These are phyloP conservation scores for Fusarium verrucosum DNA, from an alignment of 2,329 filamentous ascomycete species.

Conservation along the genomic window DNA sequence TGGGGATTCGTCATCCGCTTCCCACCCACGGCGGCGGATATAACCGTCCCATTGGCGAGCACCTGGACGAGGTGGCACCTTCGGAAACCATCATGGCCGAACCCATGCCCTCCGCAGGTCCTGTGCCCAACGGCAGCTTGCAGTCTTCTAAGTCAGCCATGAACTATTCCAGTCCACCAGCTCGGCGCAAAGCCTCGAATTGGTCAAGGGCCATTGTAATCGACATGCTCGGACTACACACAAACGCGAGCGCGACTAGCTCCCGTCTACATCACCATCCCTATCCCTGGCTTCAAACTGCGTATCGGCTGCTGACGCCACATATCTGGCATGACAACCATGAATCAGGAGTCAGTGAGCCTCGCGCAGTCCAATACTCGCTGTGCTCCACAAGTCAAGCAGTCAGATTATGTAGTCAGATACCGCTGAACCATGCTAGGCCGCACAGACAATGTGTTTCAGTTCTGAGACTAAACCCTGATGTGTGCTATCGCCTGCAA, in stretches of 20 bases:
- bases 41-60: slow-evolving; percentile 50
- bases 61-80: slow-evolving; percentile 43
- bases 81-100: slow-evolving; percentile 40
- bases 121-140: slow-evolving; percentile 42
- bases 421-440: slow-evolving; percentile 32
- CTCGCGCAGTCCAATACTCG: slow-evolving; percentile 23
- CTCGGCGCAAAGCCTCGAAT: slow-evolving; percentile 46
- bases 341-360: slow-evolving; percentile 38
- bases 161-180: slow-evolving; percentile 35
- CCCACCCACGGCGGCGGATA: slow-evolving; percentile 46
- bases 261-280: slow-evolving; percentile 29
- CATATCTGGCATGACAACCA: slow-evolving; percentile 43
- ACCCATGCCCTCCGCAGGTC: slow-evolving; percentile 37
- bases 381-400: slow-evolving; percentile 41
- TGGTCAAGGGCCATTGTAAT: slow-evolving; percentile 42
- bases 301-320: slow-evolving; percentile 43
- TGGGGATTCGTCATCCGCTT: slow-evolving; percentile 48
- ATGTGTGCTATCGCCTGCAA: slow-evolving; percentile 23
- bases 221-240: slow-evolving; percentile 27
- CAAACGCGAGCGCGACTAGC: slow-evolving; percentile 27
- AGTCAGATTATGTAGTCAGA: slow-evolving; percentile 34
- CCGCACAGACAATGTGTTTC: slow-evolving; percentile 37
- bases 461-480: slow-evolving; percentile 34
- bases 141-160: slow-evolving; percentile 40
- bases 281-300: slow-evolving; percentile 31